A percentile compares a stretch with the other conserved stretches of the same genome.
These are phyloP conservation scores for Coniophora puteana DNA, from an alignment of 1,284 basidiomycete genomes.

Conservation along the genomic window DNA sequence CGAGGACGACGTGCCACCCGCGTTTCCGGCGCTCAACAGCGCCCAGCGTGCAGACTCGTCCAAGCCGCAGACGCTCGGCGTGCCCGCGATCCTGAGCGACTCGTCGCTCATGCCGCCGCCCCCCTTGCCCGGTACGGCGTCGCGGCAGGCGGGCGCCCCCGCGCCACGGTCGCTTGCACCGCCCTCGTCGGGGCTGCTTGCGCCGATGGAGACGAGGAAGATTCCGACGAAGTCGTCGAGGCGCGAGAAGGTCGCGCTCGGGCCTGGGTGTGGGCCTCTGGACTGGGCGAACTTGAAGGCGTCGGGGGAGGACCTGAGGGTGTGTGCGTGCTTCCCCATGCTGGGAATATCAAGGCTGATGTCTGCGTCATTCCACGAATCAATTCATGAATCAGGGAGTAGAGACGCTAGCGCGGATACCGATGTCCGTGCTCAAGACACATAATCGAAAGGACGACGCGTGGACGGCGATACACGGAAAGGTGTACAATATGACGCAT, in stretches of 20 bases:
- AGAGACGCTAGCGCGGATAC: slow-evolving; percentile 68
- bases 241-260: slow-evolving; percentile 80
- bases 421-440: slow-evolving; percentile 78
- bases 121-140: slow-evolving; percentile 45
- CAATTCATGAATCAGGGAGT: slow-evolving; percentile 45
- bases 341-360: slow-evolving; percentile 1
- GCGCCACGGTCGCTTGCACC: slow-evolving; percentile 20
- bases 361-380: slow-evolving; percentile 9
- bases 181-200: slow-evolving; percentile 46
- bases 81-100: slow-evolving; percentile 50
- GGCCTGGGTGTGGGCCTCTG: slow-evolving; percentile 88
- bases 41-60: slow-evolving; percentile 60
- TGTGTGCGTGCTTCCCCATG: slow-evolving; percentile 26
- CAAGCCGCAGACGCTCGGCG: slow-evolving; percentile 7
- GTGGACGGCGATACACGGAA: slow-evolving; percentile 91
- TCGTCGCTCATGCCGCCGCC: slow-evolving; percentile 71
- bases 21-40: slow-evolving; percentile 80
- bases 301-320: slow-evolving; percentile 76
- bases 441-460: slow-evolving; percentile 88
- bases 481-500: slow-evolving; percentile 95
- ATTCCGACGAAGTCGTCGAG: slow-evolving; percentile 47
- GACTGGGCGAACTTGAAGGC: slow-evolving; percentile 92
- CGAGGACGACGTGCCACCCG: slow-evolving; percentile 72
- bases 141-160: slow-evolving; percentile 40
- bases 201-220: slow-evolving; percentile 56